phyloP scores from a whole-genome alignment of 495 filamentous ascomycete genomes.

The Hyaloscypha bicolor region DNA sequence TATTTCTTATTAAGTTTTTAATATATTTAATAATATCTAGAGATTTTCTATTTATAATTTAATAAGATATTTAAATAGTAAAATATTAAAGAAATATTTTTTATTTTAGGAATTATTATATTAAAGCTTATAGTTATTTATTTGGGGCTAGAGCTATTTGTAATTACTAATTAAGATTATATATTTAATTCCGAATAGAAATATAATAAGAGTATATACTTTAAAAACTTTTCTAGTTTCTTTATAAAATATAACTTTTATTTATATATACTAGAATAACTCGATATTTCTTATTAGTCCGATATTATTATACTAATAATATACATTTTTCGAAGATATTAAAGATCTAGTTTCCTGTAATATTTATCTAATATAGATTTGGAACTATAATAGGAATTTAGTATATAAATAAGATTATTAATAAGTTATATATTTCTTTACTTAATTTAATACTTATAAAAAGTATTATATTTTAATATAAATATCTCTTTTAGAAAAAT shows the following conservation, averaged over 20 bases:
- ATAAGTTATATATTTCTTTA: slow-evolving; percentile 42
- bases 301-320: slow-evolving; percentile 68
- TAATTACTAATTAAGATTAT: too few relatives aligned
- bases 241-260: slow-evolving; percentile 75
- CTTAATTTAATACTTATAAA: slow-evolving; percentile 50
- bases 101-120: too few relatives aligned
- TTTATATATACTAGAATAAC: slow-evolving; percentile 41
- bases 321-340: slow-evolving; percentile 54
- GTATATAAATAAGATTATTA: slow-evolving; percentile 35
- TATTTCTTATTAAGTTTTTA: slow-evolving; percentile 78
- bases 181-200: slow-evolving; percentile 53
- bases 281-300: too few relatives aligned
- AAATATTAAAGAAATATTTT: slow-evolving; percentile 56
- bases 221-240: slow-evolving; percentile 81
- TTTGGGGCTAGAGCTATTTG: too few relatives aligned
- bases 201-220: slow-evolving; percentile 65
- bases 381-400: slow-evolving; percentile 36
- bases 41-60: slow-evolving; percentile 40
- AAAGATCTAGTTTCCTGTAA: slow-evolving; percentile 51
- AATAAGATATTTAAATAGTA: slow-evolving; percentile 70
- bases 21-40: slow-evolving; percentile 54
- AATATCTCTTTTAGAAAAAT: slow-evolving; percentile 36
- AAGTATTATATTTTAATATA: slow-evolving; percentile 30
- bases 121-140: too few relatives aligned
- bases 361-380: slow-evolving; percentile 42